Conservation (phyloP, 768 basidiomycete species). For the Leucosporidium yakuticum region DNA sequence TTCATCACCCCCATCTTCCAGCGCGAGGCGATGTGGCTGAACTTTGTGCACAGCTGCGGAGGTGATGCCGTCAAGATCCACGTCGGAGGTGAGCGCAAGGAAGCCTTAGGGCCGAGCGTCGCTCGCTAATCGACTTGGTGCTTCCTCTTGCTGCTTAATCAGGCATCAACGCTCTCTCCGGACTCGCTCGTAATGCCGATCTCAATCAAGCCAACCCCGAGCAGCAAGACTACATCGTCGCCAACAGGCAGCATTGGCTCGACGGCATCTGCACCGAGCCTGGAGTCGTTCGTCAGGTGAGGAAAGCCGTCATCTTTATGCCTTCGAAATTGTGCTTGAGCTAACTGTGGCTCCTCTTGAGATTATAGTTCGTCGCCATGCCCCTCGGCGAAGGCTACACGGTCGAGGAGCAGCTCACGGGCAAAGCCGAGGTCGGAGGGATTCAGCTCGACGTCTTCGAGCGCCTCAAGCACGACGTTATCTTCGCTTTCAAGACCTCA, state of each 20-base stretch:
- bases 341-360: background rate
- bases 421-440: too few relatives aligned
- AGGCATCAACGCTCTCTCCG: constrained; percentile 4
- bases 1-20: constrained; percentile 2
- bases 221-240: constrained; percentile 7
- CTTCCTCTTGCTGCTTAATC: background rate
- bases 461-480: too few relatives aligned
- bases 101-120: too few relatives aligned
- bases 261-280: constrained; percentile 8
- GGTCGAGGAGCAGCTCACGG: constrained; percentile 8
- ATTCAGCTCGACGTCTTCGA: too few relatives aligned
- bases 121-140: too few relatives aligned
- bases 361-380: constrained; percentile 5
- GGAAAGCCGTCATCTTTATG: too few relatives aligned
- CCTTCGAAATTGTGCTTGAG: too few relatives aligned
- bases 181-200: background rate
- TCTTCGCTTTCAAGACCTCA: too few relatives aligned
- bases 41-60: background rate
- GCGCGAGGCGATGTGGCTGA: constrained; percentile 5
- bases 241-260: background rate
- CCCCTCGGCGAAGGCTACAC: constrained; percentile 8
- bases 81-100: background rate
- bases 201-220: background rate
- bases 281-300: constrained; percentile 9
- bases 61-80: background rate